Conservation (phyloP, 768 basidiomycete genomes). For the Termitomyces sp. region DNA sequence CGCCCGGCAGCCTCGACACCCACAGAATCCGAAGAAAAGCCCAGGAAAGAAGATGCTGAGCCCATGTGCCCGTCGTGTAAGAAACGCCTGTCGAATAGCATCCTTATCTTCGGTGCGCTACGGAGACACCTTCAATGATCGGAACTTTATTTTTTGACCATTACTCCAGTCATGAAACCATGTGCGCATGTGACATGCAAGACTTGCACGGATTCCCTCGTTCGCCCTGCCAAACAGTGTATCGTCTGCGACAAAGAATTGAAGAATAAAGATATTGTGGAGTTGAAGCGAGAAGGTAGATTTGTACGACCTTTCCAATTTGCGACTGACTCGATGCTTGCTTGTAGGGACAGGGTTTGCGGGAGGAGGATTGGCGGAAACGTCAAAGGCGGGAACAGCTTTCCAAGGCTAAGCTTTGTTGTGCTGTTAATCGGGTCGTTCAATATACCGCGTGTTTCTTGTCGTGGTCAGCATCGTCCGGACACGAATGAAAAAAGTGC, state of each 20-base stretch:
- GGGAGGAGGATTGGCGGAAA: slow-evolving; percentile 91
- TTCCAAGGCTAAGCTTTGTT: slow-evolving; percentile 64
- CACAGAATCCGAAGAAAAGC: slow-evolving; percentile 28
- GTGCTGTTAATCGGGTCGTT: too few relatives aligned
- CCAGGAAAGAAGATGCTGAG: slow-evolving; percentile 48
- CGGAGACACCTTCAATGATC: not conserved
- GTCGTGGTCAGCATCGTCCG: too few relatives aligned
- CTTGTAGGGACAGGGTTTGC: slow-evolving; percentile 83
- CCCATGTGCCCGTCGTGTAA: slow-evolving; percentile 89
- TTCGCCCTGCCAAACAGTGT: slow-evolving; percentile 74
- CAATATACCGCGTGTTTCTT: too few relatives aligned
- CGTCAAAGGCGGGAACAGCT: slow-evolving; percentile 68
- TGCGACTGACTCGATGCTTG: not conserved
- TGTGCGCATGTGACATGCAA: slow-evolving; percentile 93
- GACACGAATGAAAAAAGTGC: too few relatives aligned
- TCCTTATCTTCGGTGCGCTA: slow-evolving; percentile 59
- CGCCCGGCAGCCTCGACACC: slow-evolving; percentile 22
- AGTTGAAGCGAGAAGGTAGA: slow-evolving; percentile 84
- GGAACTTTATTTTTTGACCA: not conserved
- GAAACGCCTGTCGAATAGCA: slow-evolving; percentile 74
- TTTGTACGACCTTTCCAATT: not conserved
- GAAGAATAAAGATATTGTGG: slow-evolving; percentile 68
- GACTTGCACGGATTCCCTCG: slow-evolving; percentile 84
- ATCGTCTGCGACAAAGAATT: slow-evolving; percentile 75
- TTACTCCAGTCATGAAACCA: slow-evolving; percentile 60